phyloP scores from a whole-genome alignment of 106 monocot species.

The Chionographis japonica region DNA sequence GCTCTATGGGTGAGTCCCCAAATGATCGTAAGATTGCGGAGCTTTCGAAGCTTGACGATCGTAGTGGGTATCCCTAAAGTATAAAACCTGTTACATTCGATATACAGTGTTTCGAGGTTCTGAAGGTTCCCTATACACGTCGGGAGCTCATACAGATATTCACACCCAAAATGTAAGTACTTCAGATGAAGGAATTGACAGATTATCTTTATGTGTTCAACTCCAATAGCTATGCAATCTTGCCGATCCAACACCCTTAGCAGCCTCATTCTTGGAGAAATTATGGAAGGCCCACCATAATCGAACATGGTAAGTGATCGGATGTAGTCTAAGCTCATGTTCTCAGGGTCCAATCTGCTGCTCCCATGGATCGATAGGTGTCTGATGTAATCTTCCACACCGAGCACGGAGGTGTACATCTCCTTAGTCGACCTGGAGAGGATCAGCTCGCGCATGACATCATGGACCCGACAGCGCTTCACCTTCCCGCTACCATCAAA shows the following conservation, averaged over 20 bases:
- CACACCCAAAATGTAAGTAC: no score
- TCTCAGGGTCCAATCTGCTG: background rate
- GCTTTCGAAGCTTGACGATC: slow-evolving; percentile 3
- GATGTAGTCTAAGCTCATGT: background rate
- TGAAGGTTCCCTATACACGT: slow-evolving; percentile 9
- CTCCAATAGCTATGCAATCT: background rate
- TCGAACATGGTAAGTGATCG: slow-evolving; percentile 13
- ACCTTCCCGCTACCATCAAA: slow-evolving; percentile 5
- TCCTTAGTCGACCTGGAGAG: slow-evolving; percentile 11
- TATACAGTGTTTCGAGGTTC: slow-evolving; percentile 4
- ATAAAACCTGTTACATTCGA: background rate
- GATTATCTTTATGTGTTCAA: background rate
- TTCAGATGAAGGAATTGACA: background rate
- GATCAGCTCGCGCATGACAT: slow-evolving; percentile 23
- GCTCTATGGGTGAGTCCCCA: background rate
- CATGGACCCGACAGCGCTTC: slow-evolving; percentile 11
- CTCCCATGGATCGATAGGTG: slow-evolving; percentile 9
- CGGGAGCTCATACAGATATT: no score
- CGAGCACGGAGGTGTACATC: slow-evolving; percentile 1
- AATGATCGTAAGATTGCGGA: background rate
- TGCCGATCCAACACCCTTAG: slow-evolving; percentile 19
- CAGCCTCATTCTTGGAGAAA: background rate
- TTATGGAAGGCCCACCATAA: background rate
- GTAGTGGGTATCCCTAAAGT: background rate
- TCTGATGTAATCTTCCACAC: slow-evolving; percentile 3